Evolutionary conservation across 176 grass and related monocot genomes (phyloP), one percentile per base, ranked within the genome.

Genomic region (Paspalum notatum): DNA sequence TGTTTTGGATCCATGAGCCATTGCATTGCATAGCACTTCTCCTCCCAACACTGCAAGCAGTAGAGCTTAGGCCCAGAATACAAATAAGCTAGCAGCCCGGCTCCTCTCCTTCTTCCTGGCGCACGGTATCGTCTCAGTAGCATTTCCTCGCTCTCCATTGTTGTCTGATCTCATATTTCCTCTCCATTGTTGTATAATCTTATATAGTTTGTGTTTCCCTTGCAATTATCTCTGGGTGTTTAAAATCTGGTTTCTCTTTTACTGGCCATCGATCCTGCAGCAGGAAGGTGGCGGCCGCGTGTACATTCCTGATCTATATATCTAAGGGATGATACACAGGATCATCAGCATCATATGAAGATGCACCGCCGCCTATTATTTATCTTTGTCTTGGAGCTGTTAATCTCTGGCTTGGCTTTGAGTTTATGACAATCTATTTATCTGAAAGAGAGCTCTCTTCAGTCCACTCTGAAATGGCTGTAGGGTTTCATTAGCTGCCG

Each of bases 401-500:
- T 66, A 45, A 24, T 12, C 44, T 12, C 44, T 82, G 12, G 21
- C 70, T 47, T 49, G 55, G 13, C 9, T 37, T 12, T 52, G 37
- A 73, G 40, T 32, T 69, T 44, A 16, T 45, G 71, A 32, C n/a
- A n/a, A n/a, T 45, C 80, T 72, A 5, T 21, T 82, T 81, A 6
- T 43, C 26, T 9, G 20, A 14, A 83, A 91, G 89, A 94, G 92
- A 91, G 92, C 92, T 89, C 88, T 83, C 92, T 94, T 91, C 92
- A 87, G 89, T 94, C 89, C 92, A 94, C 89, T 91, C 92, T 85
- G 72, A 88, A 87, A 80, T 80, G 87, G 58, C 46, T 65, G 66
- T 83, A 75, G 77, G 84, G 87, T 89, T 87, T 84, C 50, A 91
- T 91, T 94, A 91, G 92, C 92, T 94, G 92, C 89, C 78, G 92